Base-by-base conservation (phyloP, 345 rosid genomes). In the Euphorbia peplus region DNA sequence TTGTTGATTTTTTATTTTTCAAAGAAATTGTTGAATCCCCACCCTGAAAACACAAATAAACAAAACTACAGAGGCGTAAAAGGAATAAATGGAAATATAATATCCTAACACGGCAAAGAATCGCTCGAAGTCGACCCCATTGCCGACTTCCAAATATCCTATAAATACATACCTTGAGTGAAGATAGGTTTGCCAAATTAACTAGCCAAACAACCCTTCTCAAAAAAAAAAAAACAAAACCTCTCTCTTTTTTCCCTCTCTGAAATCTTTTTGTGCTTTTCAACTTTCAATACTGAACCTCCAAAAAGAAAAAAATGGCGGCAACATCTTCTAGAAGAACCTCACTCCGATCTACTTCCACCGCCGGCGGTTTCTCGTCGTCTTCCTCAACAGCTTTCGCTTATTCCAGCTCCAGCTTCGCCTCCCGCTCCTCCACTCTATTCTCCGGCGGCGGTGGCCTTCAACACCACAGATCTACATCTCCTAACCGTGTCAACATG, bases 141-240 rank as follows among this genome's bases (percentile, higher is more conserved):
- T 48, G 46, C 22, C 57, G 16, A 1, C 28, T 4, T 26, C n/a
- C 64, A 37, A 5, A 59, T 42, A 35, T 42, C 16, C 83, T 87
- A 85, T 87, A 82, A 80, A 85, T 80, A 63, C 57, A 79, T 79
- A 4, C 72, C 74, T 83, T 37, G 83, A 79, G 63, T 82, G 0
- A 15, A 74, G 77, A 56, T 19, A 63, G 76, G 89, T 83, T 87
- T 87, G 89, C 89, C 88, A 1, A 82, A 75, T 71, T 64, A 16
- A 50, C 60, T 46, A 75, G 75, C 80, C 78, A 73, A 80, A 63
- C 48, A 12, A 76, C 58, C 46, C 80, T 52, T 21, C 13, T 16
- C 30, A 3, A 8, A 29, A 50, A 57, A 51, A 3, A 19, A 11
- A 0, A 16, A 19, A 10, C 3, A 42, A 18, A 70, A 62, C 0